These are phyloP conservation scores for Bacidia gigantensis DNA, from an alignment of 495 filamentous ascomycete genomes.

Conservation along the genomic window DNA sequence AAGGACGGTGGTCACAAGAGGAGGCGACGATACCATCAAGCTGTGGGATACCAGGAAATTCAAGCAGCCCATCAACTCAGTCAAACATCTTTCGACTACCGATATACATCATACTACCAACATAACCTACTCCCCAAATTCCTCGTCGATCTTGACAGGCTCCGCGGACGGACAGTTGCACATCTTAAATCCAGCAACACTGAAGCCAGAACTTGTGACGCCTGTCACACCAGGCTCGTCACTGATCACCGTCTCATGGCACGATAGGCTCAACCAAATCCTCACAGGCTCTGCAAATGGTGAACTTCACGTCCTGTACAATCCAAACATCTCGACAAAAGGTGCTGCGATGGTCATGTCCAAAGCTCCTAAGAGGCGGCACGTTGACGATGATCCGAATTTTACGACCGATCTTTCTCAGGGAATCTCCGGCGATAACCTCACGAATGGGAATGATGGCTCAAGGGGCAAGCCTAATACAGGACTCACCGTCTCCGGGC, in stretches of 20 bases:
- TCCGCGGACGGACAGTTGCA: slow-evolving; percentile 78
- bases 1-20: slow-evolving; percentile 72
- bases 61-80: slow-evolving; percentile 67
- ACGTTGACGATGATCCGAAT: slow-evolving; percentile 82
- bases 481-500: slow-evolving; percentile 68
- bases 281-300: slow-evolving; percentile 83
- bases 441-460: slow-evolving; percentile 51
- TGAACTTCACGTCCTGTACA: slow-evolving; percentile 82
- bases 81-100: slow-evolving; percentile 71
- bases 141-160: slow-evolving; percentile 72
- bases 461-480: slow-evolving; percentile 42
- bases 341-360: slow-evolving; percentile 86
- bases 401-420: slow-evolving; percentile 68
- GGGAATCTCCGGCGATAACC: slow-evolving; percentile 69
- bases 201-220: slow-evolving; percentile 70
- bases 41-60: slow-evolving; percentile 97
- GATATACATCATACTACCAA: slow-evolving; percentile 68
- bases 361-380: slow-evolving; percentile 81
- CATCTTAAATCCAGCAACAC: slow-evolving; percentile 82
- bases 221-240: slow-evolving; percentile 72
- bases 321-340: slow-evolving; percentile 61
- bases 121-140: slow-evolving; percentile 77
- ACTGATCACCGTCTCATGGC: slow-evolving; percentile 78
- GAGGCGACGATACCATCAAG: slow-evolving; percentile 77
- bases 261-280: slow-evolving; percentile 90